Evolutionary conservation across 176 grass and related monocot species (phyloP).

Genomic region (Carex parvula): DNA sequence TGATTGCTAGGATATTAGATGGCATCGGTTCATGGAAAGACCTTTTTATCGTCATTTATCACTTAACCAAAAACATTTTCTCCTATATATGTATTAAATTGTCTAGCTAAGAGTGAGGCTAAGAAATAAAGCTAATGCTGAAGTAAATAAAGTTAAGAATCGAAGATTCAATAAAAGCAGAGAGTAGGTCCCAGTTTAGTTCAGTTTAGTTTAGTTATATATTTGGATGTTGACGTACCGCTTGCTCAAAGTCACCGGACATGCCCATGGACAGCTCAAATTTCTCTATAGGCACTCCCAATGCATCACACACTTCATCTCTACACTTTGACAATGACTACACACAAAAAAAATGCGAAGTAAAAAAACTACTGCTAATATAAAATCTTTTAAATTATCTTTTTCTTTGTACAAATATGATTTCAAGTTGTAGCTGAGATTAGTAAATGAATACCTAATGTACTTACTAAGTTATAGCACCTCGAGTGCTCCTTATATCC

Average conservation of each 20-base stretch:
- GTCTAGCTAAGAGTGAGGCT: background rate
- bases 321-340: conserved; percentile 60
- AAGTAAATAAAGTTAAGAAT: background rate
- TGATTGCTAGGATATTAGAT: background rate
- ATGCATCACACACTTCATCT: conserved; percentile 51
- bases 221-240: conserved; percentile 38
- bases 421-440: background rate
- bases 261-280: conserved; percentile 95
- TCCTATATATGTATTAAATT: background rate
- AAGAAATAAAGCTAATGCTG: too few relatives aligned
- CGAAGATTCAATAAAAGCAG: background rate
- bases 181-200: background rate
- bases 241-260: conserved; percentile 85
- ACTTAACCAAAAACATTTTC: background rate
- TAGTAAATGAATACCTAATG: background rate
- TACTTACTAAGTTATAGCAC: background rate
- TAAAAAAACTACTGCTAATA: conserved; percentile 11
- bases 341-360: conserved; percentile 16
- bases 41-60: background rate
- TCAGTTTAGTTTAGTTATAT: background rate
- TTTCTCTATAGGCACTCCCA: conserved; percentile 47
- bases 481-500: background rate
- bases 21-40: too few relatives aligned
- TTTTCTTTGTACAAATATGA: conserved; percentile 7
- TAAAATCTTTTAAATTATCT: background rate